These are phyloP conservation scores for Amorphotheca resinae DNA, from an alignment of 495 filamentous ascomycete species.

Conservation along the genomic window DNA sequence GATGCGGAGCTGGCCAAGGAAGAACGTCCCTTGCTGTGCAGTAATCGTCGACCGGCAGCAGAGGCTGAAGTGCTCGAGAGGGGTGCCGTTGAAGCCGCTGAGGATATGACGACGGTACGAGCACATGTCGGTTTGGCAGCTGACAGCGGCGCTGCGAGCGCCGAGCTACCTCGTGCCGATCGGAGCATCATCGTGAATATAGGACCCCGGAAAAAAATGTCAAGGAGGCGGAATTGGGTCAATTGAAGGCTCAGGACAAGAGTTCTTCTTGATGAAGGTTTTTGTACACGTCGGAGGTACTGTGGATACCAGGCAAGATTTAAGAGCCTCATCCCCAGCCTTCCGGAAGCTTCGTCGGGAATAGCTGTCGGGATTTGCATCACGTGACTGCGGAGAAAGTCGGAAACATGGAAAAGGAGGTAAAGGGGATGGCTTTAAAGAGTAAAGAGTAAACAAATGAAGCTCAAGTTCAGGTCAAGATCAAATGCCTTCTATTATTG, in stretches of 20 bases:
- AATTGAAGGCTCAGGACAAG: background rate
- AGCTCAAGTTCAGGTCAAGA: too few relatives aligned
- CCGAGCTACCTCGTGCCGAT: constrained; percentile 13
- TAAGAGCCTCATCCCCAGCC: background rate
- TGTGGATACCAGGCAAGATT: too few relatives aligned
- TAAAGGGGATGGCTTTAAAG: background rate
- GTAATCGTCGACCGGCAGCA: background rate
- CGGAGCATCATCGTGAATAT: constrained; percentile 17
- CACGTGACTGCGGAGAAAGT: background rate
- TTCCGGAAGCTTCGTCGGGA: background rate
- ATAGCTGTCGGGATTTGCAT: background rate
- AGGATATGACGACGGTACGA: background rate
- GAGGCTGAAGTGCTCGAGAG: background rate
- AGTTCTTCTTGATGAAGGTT: background rate
- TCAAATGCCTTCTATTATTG: too few relatives aligned
- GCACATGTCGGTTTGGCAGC: constrained; percentile 14
- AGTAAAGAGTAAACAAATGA: too few relatives aligned
- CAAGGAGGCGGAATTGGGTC: background rate
- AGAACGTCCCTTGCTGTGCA: background rate
- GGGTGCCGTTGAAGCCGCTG: constrained; percentile 1
- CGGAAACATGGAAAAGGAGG: background rate
- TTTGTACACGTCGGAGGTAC: background rate
- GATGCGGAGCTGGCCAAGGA: background rate
- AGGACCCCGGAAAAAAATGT: background rate
- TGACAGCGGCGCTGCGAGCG: constrained; percentile 11